Evolutionary conservation across 768 basidiomycete genomes (phyloP), one percentile per base, ranked within the genome.

Genomic region (Cytidiella melzeri): DNA sequence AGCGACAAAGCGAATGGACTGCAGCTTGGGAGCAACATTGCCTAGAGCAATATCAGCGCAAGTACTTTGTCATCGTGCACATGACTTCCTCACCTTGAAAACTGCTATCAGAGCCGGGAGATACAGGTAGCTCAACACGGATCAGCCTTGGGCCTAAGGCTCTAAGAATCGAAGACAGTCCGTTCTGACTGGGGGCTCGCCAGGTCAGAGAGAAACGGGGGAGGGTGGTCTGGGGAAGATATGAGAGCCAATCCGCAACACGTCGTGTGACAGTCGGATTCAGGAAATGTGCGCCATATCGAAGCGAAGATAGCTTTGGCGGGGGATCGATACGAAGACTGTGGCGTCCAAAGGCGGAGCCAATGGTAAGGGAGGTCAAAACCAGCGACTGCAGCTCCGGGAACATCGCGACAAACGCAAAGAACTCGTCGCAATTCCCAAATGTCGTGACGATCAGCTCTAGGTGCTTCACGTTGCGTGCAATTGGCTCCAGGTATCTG

Each of bases 381-480:
- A 39, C 20, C 19, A 52, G 45, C 7, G 13, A 5, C 38, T 41
- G 38, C 13, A 52, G 45, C 28, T 18, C 45, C 19, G 51, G 51
- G 45, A 52, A 52, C 23, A 52, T 30, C 15, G 51, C 43, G 39
- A 52, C 25, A 30, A 41, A 47, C 11, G 10, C 34, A 26, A 45
- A 45, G 28, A 52, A 42, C 25, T 52, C 51, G 13, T 38, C 45
- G 19, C 30, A 25, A 38, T 46, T 21, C 24, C 5, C n/a, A 40
- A 52, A 52, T 13, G 26, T 36, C 21, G 51, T 26, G 26, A 47
- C 26, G 37, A 52, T 30, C 24, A 52, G 51, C 19, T 30, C 30
- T 10, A 52, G 51, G 23, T 30, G 25, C 6, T 21, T 46, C 38
- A 52, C 45, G 40, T 47, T 44, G 25, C 37, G 51, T 10, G 45